Conservation (phyloP, 495 filamentous ascomycete species). For the Penicillium nucicola region DNA sequence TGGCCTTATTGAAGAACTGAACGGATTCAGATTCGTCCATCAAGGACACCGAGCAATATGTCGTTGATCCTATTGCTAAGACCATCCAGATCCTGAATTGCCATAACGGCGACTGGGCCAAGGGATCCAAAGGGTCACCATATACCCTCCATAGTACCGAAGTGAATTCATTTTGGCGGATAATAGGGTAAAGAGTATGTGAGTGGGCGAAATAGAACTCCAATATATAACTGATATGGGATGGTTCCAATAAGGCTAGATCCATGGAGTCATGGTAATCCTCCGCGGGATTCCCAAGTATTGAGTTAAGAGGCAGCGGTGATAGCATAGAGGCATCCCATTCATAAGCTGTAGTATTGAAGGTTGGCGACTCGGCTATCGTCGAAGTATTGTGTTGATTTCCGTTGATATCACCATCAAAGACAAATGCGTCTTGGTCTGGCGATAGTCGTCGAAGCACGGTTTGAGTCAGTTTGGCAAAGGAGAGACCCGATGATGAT, state of each 20-base stretch:
- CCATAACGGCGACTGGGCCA: conserved; percentile 26
- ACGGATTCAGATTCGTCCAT: conserved; percentile 37
- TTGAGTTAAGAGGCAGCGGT: conserved; percentile 13
- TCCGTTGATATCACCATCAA: conserved; percentile 19
- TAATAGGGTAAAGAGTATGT: conserved; percentile 38
- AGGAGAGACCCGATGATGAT: conserved; percentile 33
- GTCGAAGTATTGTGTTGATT: conserved; percentile 6
- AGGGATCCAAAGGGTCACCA: conserved; percentile 21
- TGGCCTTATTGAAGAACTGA: conserved; percentile 33
- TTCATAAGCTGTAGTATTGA: conserved; percentile 13
- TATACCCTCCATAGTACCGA: conserved; percentile 26
- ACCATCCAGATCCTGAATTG: conserved; percentile 41
- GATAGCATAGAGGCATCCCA: conserved; percentile 14
- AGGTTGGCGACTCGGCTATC: conserved; percentile 3
- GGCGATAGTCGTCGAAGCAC: conserved; percentile 46
- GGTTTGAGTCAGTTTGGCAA: conserved; percentile 36
- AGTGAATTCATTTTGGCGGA: conserved; percentile 27
- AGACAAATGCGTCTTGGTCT: conserved; percentile 39
- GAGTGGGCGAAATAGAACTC: conserved; percentile 43
- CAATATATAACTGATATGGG: conserved; percentile 27
- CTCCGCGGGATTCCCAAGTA: conserved; percentile 16
- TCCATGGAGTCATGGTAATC: conserved; percentile 14
- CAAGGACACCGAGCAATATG: conserved; percentile 34
- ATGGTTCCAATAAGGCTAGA: conserved; percentile 16
- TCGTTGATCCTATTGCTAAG: conserved; percentile 37